Evolutionary conservation across 768 basidiomycete species (phyloP).

Genomic region (Calocera viscosa): DNA sequence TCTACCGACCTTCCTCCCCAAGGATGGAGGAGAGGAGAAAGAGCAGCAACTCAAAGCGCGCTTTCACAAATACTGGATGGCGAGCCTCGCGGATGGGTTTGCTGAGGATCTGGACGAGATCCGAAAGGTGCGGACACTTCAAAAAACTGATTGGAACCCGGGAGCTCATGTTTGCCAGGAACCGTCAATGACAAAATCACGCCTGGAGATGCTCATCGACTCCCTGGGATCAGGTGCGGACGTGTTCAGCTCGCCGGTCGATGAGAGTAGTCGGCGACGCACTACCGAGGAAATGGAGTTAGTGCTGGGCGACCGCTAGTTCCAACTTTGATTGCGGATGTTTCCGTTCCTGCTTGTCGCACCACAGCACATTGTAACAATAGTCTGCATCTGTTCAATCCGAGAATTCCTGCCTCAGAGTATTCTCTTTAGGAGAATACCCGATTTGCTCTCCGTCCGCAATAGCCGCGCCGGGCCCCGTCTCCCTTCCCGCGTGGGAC

Average conservation of each 20-base stretch:
- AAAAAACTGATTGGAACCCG: not conserved
- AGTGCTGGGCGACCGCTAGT: slow-evolving; percentile 37
- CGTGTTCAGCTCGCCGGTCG: slow-evolving; percentile 41
- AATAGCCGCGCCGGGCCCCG: too few relatives aligned
- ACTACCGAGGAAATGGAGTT: slow-evolving; percentile 57
- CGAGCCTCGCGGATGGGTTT: slow-evolving; percentile 67
- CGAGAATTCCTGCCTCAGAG: too few relatives aligned
- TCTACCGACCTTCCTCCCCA: slow-evolving; percentile 49
- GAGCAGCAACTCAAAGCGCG: slow-evolving; percentile 49
- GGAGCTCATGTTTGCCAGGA: slow-evolving; percentile 31
- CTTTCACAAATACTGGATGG: slow-evolving; percentile 82
- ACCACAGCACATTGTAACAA: too few relatives aligned
- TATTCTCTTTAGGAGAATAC: too few relatives aligned
- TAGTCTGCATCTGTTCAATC: too few relatives aligned
- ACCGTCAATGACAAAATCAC: slow-evolving; percentile 53
- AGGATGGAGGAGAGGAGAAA: slow-evolving; percentile 23
- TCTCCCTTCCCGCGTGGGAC: too few relatives aligned
- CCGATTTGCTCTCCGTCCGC: too few relatives aligned
- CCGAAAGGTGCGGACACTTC: slow-evolving; percentile 44
- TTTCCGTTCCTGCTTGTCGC: too few relatives aligned
- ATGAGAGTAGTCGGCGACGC: slow-evolving; percentile 25
- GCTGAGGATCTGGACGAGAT: slow-evolving; percentile 73
- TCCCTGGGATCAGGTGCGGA: slow-evolving; percentile 70
- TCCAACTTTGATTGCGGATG: too few relatives aligned
- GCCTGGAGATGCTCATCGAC: slow-evolving; percentile 64